Percentiles rank a stretch among this genome's conserved stretches.
phyloP scores from a whole-genome alignment of 441 rosid genomes.

The Rhodomyrtus psidioides region DNA sequence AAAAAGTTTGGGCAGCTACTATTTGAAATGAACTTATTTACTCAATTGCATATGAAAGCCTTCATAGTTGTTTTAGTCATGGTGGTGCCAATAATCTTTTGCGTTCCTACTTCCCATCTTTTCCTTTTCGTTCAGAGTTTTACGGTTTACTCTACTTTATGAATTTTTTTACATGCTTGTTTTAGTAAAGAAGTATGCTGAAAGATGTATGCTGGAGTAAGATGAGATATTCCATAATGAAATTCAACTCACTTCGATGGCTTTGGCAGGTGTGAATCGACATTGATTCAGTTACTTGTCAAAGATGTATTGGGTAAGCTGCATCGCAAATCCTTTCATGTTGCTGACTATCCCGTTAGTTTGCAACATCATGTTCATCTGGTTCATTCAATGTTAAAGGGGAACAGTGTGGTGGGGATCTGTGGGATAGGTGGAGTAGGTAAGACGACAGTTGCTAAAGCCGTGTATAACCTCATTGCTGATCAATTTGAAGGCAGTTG shows the following conservation, averaged over 20 bases:
- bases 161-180: neutral
- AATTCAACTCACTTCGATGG: neutral
- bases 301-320: neutral
- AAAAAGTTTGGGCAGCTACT: too few species aligned
- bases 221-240: neutral
- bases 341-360: neutral
- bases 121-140: neutral
- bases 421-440: neutral
- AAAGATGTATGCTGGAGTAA: neutral
- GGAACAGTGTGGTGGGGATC: neutral
- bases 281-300: neutral
- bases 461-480: neutral
- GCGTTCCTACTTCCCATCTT: neutral
- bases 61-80: too few species aligned
- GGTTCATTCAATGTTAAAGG: accelerated
- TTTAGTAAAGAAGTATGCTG: neutral
- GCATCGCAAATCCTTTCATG: neutral
- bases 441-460: neutral
- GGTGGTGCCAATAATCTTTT: too few species aligned
- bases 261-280: neutral
- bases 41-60: too few species aligned
- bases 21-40: too few species aligned
- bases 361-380: neutral
- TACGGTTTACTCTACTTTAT: neutral
- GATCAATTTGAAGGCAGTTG: neutral